Base-by-base conservation (phyloP, 129 eudicot genomes). In the Pseudognaphalium luteoalbum region DNA sequence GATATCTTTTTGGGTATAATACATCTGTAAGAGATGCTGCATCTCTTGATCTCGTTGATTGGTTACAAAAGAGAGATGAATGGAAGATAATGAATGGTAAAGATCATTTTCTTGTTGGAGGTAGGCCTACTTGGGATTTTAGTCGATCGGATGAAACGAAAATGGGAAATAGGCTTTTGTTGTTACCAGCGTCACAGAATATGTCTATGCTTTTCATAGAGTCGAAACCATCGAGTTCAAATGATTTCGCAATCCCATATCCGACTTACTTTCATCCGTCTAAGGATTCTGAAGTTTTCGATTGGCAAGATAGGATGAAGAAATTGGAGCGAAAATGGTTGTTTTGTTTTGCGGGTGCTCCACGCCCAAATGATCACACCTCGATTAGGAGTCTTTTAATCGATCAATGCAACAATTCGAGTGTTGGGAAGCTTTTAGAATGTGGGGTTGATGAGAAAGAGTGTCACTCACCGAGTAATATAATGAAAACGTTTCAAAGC, bases 151-250 rank as follows among this genome's bases (percentile, higher is more conserved):
- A 3, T 14, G 30, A 58, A 58, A 20, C 28, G 12, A 21, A 58
- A n/a, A n/a, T 19, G 63, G 63, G 63, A 6, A 58, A 58, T 21
- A 7, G 28, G 63, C 12, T 58, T n/a, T 58, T 58, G 63, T n/a
- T 21, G 3, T 58, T 58, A 20, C 63, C 63, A 7, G 63, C 63
- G 9, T 19, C 15, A 5, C 2, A 58, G 7, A 58, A 58, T 14
- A 58, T 58, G 63, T 58, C 63, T n/a, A 58, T 58, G 63, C 63
- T 58, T 58, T n/a, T 58, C 20, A 21, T 58, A 58, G 63, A 58
- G 1, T 58, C 63, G 30, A 58, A 21, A 3, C 3, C 63, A 20
- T 58, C 12, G 15, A 58, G 28, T 58, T 58, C 63, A 20, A 58
- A 58, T 21, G 30, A 20, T 58, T 20, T 20, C 4, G 63, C 30